phyloP scores from a whole-genome alignment of 768 basidiomycete species.

The Russula virescens region DNA sequence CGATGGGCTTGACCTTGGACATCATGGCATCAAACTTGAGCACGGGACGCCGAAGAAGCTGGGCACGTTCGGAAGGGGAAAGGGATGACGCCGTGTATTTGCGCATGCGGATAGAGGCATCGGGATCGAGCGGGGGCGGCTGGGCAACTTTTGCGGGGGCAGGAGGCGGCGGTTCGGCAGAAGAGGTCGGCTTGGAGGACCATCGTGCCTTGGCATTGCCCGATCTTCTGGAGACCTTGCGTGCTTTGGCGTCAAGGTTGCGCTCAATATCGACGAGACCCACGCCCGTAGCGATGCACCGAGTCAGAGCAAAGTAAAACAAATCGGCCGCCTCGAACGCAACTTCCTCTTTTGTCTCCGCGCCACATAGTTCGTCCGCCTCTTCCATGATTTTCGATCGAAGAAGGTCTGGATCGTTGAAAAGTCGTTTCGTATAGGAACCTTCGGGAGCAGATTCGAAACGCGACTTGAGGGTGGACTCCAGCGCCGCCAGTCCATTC shows the following conservation, averaged over 20 bases:
- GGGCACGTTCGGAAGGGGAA: slow-evolving; percentile 49
- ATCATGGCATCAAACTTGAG: slow-evolving; percentile 88
- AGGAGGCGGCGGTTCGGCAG: slow-evolving; percentile 24
- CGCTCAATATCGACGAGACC: slow-evolving; percentile 75
- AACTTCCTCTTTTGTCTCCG: slow-evolving; percentile 70
- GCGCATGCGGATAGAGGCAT: slow-evolving; percentile 69
- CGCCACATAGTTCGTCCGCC: slow-evolving; percentile 91
- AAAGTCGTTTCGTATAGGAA: slow-evolving; percentile 86
- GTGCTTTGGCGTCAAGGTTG: slow-evolving; percentile 79
- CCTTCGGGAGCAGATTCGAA: slow-evolving; percentile 75
- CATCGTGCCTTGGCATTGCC: slow-evolving; percentile 93
- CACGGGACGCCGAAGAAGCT: slow-evolving; percentile 82
- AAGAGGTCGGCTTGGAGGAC: slow-evolving; percentile 27
- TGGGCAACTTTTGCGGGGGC: slow-evolving; percentile 22
- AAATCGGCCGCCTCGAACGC: slow-evolving; percentile 96
- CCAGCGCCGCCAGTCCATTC: slow-evolving; percentile 74
- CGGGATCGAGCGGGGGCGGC: slow-evolving; percentile 28
- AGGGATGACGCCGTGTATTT: slow-evolving; percentile 52
- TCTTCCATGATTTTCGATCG: slow-evolving; percentile 97
- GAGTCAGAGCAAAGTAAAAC: slow-evolving; percentile 84
- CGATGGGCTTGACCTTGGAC: slow-evolving; percentile 88
- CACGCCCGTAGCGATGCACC: slow-evolving; percentile 81
- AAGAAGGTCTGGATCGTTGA: slow-evolving; percentile 75
- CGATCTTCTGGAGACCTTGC: slow-evolving; percentile 76
- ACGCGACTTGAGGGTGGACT: slow-evolving; percentile 69